These are phyloP conservation scores for Plantago ovata DNA, from an alignment of 257 asterid genomes.

Conservation along the genomic window DNA sequence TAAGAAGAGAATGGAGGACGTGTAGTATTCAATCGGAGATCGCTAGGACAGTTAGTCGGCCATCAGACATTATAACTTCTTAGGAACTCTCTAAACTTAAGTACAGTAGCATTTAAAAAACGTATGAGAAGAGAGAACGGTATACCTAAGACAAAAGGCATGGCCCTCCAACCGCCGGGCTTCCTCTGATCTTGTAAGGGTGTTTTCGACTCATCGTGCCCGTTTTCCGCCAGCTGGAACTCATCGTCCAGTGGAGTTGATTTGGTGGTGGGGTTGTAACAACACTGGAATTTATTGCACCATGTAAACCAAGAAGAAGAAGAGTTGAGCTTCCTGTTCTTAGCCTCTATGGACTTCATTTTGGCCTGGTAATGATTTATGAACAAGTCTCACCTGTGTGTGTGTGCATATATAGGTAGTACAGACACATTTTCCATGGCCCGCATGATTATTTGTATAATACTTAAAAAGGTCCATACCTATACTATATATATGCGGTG, in stretches of 20 bases:
- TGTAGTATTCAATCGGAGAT: too few species aligned
- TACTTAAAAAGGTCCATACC: too few species aligned
- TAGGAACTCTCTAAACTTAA: too few species aligned
- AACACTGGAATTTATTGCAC: slow-evolving; percentile 29
- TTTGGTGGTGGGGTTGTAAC: slow-evolving; percentile 27
- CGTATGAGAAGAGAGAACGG: slow-evolving; percentile 13
- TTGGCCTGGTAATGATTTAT: not conserved
- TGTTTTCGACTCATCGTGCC: slow-evolving; percentile 20
- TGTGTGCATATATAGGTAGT: too few species aligned
- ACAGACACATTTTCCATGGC: too few species aligned
- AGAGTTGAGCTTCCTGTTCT: slow-evolving; percentile 17
- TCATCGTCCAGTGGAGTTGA: slow-evolving; percentile 19
- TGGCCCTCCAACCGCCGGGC: slow-evolving; percentile 79
- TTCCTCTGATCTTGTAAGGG: slow-evolving; percentile 16
- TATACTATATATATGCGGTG: too few species aligned
- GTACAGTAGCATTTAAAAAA: too few species aligned
- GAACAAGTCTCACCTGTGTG: not conserved
- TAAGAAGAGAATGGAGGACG: too few species aligned
- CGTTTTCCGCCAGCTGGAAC: slow-evolving; percentile 34
- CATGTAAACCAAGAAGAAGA: slow-evolving; percentile 36
- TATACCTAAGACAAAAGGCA: slow-evolving; percentile 65
- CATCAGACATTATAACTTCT: too few species aligned
- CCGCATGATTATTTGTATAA: too few species aligned
- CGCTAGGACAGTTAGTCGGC: too few species aligned
- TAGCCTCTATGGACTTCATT: slow-evolving; percentile 24